A percentile compares a stretch with the other conserved stretches of the same genome.
Conservation (phyloP, 2,329 filamentous ascomycete species). For the Dissoconium aciculare region DNA sequence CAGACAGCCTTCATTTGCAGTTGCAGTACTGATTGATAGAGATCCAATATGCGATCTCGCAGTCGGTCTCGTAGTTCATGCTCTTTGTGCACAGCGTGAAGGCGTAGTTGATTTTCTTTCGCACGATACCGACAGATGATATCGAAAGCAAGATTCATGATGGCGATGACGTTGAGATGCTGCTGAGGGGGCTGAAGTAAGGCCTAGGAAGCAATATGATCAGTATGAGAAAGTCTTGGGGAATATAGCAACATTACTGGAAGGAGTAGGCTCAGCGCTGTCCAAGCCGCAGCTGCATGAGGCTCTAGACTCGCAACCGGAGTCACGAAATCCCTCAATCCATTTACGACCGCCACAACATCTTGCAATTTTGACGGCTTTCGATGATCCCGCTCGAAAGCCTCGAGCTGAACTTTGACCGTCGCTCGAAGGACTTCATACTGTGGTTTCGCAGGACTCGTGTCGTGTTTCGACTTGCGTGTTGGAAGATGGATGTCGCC, state of each 20-base stretch:
- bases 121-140: background rate
- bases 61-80: slow-evolving; percentile 1
- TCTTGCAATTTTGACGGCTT: slow-evolving; percentile 1
- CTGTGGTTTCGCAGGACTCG: slow-evolving; percentile 1
- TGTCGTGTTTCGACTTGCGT: background rate
- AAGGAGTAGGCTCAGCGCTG: slow-evolving; percentile 1
- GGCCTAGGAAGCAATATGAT: background rate
- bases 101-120: slow-evolving; percentile 1
- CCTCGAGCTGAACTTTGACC: slow-evolving; percentile 1
- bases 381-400: slow-evolving; percentile 1
- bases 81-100: slow-evolving; percentile 1
- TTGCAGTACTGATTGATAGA: slow-evolving; percentile 1
- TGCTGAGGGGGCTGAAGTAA: slow-evolving; percentile 1
- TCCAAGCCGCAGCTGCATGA: background rate
- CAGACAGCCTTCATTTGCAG: slow-evolving; percentile 1
- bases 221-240: background rate
- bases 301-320: background rate
- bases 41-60: background rate
- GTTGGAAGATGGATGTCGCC: background rate
- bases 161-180: slow-evolving; percentile 1
- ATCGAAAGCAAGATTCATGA: slow-evolving; percentile 1
- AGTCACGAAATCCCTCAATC: background rate
- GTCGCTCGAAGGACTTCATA: slow-evolving; percentile 1
- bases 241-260: background rate
- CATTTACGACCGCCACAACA: background rate